Base-by-base conservation (phyloP, 2,329 filamentous ascomycete genomes). In the Thielaviopsis populi region DNA sequence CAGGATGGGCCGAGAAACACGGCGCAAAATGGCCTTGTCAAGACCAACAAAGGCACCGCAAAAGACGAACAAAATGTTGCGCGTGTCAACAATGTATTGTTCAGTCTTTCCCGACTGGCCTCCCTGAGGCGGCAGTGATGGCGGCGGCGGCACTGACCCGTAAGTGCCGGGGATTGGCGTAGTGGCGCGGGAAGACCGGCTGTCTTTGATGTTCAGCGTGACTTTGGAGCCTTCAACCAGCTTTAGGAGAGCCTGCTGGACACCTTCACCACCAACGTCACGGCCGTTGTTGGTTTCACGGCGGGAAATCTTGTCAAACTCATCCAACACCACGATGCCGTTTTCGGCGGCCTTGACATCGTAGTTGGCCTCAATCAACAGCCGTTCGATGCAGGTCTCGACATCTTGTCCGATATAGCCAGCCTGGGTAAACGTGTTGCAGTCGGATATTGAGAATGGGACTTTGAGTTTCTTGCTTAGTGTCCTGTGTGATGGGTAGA, bases 321-420 rank as follows among this genome's bases (percentile, higher is more conserved):
- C 94, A 69, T 99, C 94, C 22, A 99, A 79, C 64, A 95, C 94
- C 58, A 99, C 90, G 64, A 99, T 97, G 4, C 94, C 94, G 62
- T 89, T 83, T 72, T 99, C 92, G 7, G 91, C 87, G 63, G 87
- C 84, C 65, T 85, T 84, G 33, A 94, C 83, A 69, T 95, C 88
- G 73, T 95, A 95, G 72, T 95, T 92, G 8, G 92, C 85, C 66
- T 95, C 91, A 63, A 95, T 88, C 10, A 99, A 79, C 30, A 99
- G 79, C 54, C 94, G 82, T 71, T 96, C 90, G 48, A 99, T 90
- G 69, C 92, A 96, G 0, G 89, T 86, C 72, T 99, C 94, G n/a
- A 92, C 92, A 72, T 99, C 94, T 71, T 97, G 92, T 37, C 94
- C 94, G 69, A 99, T 96, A 70, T 99, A 99, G 30, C 94, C 92